These are phyloP conservation scores for Staphylotrichum tortipilum DNA, from an alignment of 495 filamentous ascomycete genomes.

Conservation along the genomic window DNA sequence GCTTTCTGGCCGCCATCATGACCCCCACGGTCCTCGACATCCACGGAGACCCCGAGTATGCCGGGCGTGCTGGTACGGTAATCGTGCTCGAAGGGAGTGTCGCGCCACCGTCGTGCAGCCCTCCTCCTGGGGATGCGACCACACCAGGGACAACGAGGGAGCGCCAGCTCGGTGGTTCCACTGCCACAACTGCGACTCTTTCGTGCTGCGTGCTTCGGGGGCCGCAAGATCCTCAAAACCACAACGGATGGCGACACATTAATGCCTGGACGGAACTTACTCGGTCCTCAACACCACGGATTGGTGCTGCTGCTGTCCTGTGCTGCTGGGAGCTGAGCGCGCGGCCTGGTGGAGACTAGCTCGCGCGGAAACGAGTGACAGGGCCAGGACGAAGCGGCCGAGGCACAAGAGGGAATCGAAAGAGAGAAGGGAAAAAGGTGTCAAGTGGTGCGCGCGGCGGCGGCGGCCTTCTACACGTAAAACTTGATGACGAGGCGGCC, in stretches of 20 bases:
- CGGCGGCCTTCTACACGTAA: background rate
- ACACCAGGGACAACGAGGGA: too few relatives aligned
- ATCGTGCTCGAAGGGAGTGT: background rate
- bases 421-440: background rate
- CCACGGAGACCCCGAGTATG: too few relatives aligned
- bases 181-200: too few relatives aligned
- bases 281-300: background rate
- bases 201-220: too few relatives aligned
- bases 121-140: background rate
- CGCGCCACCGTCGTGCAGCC: background rate
- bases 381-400: background rate
- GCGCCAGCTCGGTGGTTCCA: too few relatives aligned
- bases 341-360: conserved; percentile 13
- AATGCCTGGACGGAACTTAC: conserved; percentile 1
- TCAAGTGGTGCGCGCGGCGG: too few relatives aligned
- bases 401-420: conserved; percentile 2
- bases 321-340: conserved; percentile 1
- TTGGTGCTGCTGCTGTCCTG: too few relatives aligned
- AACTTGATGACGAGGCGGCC: background rate
- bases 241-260: background rate
- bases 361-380: conserved; percentile 11
- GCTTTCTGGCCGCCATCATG: too few relatives aligned
- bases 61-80: background rate
- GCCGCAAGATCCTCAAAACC: too few relatives aligned
- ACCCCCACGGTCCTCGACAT: too few relatives aligned